These are phyloP conservation scores for Fusarium lateritium DNA, from an alignment of 2,329 filamentous ascomycete species.

Conservation along the genomic window DNA sequence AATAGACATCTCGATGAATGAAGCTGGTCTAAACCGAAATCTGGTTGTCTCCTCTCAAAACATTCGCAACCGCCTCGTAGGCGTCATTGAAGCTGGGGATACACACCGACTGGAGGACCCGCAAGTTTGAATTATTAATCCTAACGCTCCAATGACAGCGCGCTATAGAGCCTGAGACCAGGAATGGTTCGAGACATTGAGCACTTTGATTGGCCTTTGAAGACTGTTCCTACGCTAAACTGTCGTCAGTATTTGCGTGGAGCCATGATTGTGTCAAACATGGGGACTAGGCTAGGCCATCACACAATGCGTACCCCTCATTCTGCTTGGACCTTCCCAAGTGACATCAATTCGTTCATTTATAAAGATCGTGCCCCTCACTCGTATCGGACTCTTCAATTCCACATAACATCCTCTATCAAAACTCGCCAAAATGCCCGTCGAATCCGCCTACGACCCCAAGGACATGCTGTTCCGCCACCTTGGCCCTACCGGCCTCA, in stretches of 20 bases:
- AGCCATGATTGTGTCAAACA: slow-evolving; percentile 23
- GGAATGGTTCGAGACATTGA: background rate
- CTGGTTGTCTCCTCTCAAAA: background rate
- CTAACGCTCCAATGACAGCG: slow-evolving; percentile 11
- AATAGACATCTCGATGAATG: background rate
- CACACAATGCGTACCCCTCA: slow-evolving; percentile 21
- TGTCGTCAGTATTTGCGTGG: slow-evolving; percentile 30
- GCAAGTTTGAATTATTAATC: slow-evolving; percentile 32
- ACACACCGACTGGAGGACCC: slow-evolving; percentile 9
- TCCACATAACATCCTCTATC: background rate
- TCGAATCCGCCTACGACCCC: slow-evolving; percentile 44
- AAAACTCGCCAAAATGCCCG: slow-evolving; percentile 33
- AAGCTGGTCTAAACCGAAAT: background rate
- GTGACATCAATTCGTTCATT: slow-evolving; percentile 25
- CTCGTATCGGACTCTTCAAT: background rate
- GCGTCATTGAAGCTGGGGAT: slow-evolving; percentile 26
- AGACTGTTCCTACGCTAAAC: slow-evolving; percentile 19
- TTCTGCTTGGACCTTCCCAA: slow-evolving; percentile 23
- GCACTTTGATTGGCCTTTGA: slow-evolving; percentile 14
- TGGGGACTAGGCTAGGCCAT: background rate
- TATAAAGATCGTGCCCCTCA: slow-evolving; percentile 14
- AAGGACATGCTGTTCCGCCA: slow-evolving; percentile 51
- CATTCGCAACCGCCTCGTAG: background rate
- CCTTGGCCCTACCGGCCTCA: slow-evolving; percentile 47
- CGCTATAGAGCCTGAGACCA: background rate